Conservation (phyloP, 2,329 filamentous ascomycete genomes). For the Helicocarpus griseus region DNA sequence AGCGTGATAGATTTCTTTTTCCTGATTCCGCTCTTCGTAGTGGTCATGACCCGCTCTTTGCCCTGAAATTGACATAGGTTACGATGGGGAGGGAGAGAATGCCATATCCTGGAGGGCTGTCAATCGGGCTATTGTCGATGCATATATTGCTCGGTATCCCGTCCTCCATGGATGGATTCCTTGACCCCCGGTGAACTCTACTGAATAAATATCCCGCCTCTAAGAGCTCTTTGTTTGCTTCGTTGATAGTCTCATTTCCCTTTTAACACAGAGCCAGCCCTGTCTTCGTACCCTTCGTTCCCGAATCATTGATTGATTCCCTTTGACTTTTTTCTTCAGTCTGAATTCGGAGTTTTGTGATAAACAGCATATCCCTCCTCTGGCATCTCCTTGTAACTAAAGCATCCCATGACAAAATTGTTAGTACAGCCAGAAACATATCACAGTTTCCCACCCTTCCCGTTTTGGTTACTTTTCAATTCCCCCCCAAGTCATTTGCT, state of each 20-base stretch:
- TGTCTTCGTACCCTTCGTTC: no score
- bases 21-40: background rate
- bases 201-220: background rate
- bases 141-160: background rate
- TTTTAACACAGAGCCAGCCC: background rate
- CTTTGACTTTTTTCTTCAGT: background rate
- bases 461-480: background rate
- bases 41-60: no score
- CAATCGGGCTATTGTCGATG: no score
- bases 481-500: background rate
- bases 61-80: background rate
- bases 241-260: background rate
- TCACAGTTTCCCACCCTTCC: background rate
- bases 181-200: background rate
- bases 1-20: background rate
- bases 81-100: background rate
- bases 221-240: background rate
- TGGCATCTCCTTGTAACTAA: background rate
- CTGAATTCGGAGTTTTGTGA: background rate
- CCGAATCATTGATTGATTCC: background rate
- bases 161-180: background rate
- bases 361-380: background rate
- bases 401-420: background rate
- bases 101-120: background rate
- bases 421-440: background rate